Base-by-base conservation (phyloP, 208 protist species). In the Leptomonas seymouri region DNA sequence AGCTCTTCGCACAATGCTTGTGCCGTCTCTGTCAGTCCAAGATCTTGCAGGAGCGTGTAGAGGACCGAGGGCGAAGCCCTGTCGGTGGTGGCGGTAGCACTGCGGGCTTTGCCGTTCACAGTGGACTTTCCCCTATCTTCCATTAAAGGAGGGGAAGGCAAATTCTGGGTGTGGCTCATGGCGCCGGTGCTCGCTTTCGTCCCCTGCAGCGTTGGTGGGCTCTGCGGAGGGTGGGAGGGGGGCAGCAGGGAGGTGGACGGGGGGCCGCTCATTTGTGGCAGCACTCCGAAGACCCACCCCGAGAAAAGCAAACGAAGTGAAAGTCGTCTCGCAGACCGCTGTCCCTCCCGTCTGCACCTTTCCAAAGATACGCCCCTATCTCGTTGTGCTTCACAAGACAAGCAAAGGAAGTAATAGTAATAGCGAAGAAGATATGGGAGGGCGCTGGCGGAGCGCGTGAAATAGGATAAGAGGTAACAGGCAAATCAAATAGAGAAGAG, bases 21-120 rank as follows among this genome's bases (percentile, higher is more conserved):
- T n/a, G 78, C 84, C 6, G 82, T 90, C 9, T 84, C 84, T 25
- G 69, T 79, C 45, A 87, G 59, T 14, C 82, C 80, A 28, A 93
- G 75, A 39, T 82, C 74, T 31, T 80, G 62, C 39, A 93, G 71
- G n/a, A 93, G 71, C 23, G 63, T 71, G 62, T 71, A 77, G 25
- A 77, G 71, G n/a, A 67, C 36, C 16, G 71, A 65, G 64, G 71
- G 71, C 31, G 71, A 66, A 18, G 63, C 21, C 16, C 23, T 27
- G 28, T n/a, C 9, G 18, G 14, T 36, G 59, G 68, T 14, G 25
- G 30, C 7, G 41, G 20, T 30, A 44, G 20, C 44, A 16, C 20
- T 48, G 44, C 44, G 44, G 44, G 44, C 12, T 3, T 16, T n/a
- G 44, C 44, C 18, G 18, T 48, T n/a, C 3, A 48, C 44, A 16